Evolutionary conservation across 2,329 filamentous ascomycete species (phyloP), one percentile per base, ranked within the genome.

Genomic region (Aureobasidium zeae): DNA sequence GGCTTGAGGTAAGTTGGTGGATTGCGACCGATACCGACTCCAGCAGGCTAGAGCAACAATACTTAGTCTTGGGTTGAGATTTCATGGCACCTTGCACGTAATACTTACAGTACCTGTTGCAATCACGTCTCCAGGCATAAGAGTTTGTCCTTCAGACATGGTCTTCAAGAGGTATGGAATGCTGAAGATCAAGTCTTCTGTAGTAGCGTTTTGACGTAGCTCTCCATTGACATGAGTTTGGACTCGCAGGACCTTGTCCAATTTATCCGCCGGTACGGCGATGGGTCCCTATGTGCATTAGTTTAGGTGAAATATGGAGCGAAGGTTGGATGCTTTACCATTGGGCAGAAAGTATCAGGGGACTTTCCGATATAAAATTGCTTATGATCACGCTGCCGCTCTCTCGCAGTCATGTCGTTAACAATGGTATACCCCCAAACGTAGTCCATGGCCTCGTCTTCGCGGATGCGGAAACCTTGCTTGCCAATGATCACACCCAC

Each of bases 321-420:
- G 3, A 12, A 13, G 7, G n/a, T 16, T 8, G 36, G 5, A 6
- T 3, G 49, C 46, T 30, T n/a, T 49, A 69, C 67, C 62, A 76
- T 75, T 0, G 72, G 72, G 48, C 72, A 76, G 49, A 70, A 76
- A 0, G 71, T 74, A 52, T 77, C 72, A 0, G 66, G 57, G 0
- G 68, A 73, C 53, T 77, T 77, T 7, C 74, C 73, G 36, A 78
- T 68, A 44, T 70, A 77, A 53, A 76, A 77, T 48, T 78, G 74
- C 53, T 77, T 76, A 46, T 77, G 74, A 36, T 77, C 72, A 19
- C 71, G 56, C 53, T 77, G 74, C 50, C 66, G 63, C 31, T 70
- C 69, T 9, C 74, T 58, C 0, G 72, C 71, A 0, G 73, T 74
- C n/a, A 76, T 60, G 37, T 77, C 74, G 50, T 77, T 77, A 31